Evolutionary conservation across 2,329 filamentous ascomycete species (phyloP).

Genomic region (Colletotrichum scovillei): DNA sequence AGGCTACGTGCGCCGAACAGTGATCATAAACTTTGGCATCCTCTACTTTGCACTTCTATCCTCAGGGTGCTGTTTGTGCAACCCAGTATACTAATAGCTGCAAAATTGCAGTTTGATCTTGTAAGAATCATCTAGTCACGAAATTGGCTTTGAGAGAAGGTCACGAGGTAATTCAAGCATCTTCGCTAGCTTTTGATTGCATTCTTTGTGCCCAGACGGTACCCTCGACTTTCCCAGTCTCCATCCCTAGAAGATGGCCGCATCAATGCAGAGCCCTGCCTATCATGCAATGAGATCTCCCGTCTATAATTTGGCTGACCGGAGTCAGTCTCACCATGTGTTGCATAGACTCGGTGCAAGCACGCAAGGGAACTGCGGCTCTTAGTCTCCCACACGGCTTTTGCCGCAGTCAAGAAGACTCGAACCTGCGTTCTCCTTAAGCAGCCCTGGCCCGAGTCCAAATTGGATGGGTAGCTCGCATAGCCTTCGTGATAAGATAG

Average conservation of each 20-base stretch:
- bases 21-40: background rate
- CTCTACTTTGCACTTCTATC: too few relatives aligned
- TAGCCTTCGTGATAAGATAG: background rate
- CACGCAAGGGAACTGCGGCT: background rate
- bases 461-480: background rate
- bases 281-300: background rate
- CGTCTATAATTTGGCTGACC: too few relatives aligned
- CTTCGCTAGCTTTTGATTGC: too few relatives aligned
- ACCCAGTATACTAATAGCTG: too few relatives aligned
- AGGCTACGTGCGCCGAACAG: background rate
- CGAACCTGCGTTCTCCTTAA: background rate
- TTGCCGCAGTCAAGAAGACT: background rate
- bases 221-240: background rate
- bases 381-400: background rate
- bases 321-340: too few relatives aligned
- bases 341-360: background rate
- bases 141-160: too few relatives aligned
- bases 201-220: too few relatives aligned
- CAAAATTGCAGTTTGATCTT: too few relatives aligned
- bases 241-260: background rate
- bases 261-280: background rate
- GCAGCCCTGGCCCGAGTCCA: background rate
- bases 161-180: too few relatives aligned
- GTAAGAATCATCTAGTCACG: too few relatives aligned
- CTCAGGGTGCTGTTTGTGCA: background rate